phyloP scores from a whole-genome alignment of 179 eudicot genomes.

The Actinidia chinensis region DNA sequence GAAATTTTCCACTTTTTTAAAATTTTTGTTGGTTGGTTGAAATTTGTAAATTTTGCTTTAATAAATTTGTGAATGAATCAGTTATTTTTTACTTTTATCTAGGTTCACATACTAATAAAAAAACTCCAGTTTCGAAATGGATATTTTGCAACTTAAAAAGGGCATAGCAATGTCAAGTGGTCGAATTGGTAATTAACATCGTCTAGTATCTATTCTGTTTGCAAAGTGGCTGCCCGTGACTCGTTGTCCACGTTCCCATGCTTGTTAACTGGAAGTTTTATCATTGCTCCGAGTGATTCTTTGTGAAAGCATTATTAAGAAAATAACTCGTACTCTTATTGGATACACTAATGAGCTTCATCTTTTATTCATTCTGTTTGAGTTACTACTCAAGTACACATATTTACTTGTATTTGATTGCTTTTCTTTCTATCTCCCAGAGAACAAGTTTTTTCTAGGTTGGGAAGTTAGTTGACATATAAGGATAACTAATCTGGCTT shows the following conservation, averaged over 20 bases:
- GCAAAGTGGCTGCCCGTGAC: background rate
- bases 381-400: background rate
- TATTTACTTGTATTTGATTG: background rate
- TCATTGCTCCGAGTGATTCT: background rate
- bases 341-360: background rate
- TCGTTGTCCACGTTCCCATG: background rate
- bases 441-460: background rate
- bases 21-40: constrained; percentile 9
- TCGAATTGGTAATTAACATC: background rate
- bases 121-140: too few species aligned
- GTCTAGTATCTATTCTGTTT: background rate
- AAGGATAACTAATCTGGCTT: constrained; percentile 5
- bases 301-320: background rate
- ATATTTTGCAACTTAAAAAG: background rate
- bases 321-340: background rate
- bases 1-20: background rate
- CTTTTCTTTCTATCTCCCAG: background rate
- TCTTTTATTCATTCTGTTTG: background rate
- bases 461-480: constrained; percentile 1
- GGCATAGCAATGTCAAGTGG: background rate
- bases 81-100: background rate
- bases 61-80: background rate
- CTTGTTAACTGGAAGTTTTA: background rate
- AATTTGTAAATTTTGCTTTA: background rate
- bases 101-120: too few species aligned